Evolutionary conservation across 176 grass and related monocot genomes (phyloP), one percentile per base, ranked within the genome.

Genomic region (Alopecurus myosuroides): DNA sequence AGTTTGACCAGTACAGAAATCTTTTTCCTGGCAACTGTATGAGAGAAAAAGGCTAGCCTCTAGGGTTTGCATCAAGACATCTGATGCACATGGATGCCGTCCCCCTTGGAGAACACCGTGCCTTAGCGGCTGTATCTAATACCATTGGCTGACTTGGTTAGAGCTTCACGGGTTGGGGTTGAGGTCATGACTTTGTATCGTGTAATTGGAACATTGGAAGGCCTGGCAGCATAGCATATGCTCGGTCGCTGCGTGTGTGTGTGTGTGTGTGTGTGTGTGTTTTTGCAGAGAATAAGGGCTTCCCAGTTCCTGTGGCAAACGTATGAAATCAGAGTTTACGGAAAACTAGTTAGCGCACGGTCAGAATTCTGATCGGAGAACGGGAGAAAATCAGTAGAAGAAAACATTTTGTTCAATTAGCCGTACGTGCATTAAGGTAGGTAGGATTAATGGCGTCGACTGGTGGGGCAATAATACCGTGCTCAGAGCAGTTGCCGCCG

Each of bases 21-120:
- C 91, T 97, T 67, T 84, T 97, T 46, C 94, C 94, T 2, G 94
- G 94, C 57, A 72, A 92, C 78, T 97, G 94, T 41, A 69, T 55
- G 36, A 74, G 94, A 79, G 94, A 83, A n/a, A n/a, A 92, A 92
- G 92, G 89, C 76, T 97, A 94, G 87, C 36, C 56, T 25, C n/a
- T n/a, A 26, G 11, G 1, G 4, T 73, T n/a, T 49, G 48, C 58
- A 42, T 84, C 40, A 45, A 58, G 74, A 53, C 58, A n/a, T n/a
- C 74, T 60, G 72, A 70, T 73, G 36, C 10, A 14, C 17, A 12
- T 35, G 14, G 15, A 13, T n/a, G n/a, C n/a, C n/a, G n/a, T n/a
- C 14, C 60, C 51, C 51, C 36, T 69, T 65, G 41, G 61, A 89
- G 87, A 84, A 70, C 34, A 13, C 57, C 35, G 31, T 78, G 86